Conservation (phyloP, 192 early-diverging fungal genomes). For the Podila clonocystis region DNA sequence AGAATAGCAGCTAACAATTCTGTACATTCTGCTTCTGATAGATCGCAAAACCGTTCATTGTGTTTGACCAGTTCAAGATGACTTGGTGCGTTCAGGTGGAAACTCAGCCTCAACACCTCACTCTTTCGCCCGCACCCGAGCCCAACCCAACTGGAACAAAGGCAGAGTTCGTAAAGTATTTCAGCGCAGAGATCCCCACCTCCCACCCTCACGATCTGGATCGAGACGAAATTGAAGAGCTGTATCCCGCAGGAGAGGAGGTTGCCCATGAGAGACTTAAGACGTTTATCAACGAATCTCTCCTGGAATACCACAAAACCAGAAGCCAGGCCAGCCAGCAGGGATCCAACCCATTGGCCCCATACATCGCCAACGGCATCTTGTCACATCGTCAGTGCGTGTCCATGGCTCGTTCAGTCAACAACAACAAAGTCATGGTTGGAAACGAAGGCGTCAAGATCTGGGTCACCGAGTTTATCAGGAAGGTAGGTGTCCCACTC, state of each 20-base stretch:
- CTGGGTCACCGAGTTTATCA: constrained; percentile 72
- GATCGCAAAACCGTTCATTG: constrained; percentile 21
- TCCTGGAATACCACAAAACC: constrained; percentile 53
- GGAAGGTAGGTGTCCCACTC: constrained; percentile 48
- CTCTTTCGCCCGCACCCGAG: neutral
- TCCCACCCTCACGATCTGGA: constrained; percentile 20
- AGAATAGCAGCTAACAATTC: constrained; percentile 27
- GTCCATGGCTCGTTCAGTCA: constrained; percentile 53
- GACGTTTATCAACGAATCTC: constrained; percentile 40
- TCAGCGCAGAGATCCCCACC: constrained; percentile 5
- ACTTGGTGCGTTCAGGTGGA: constrained; percentile 54
- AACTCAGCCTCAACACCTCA: constrained; percentile 17
- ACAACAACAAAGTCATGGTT: constrained; percentile 57
- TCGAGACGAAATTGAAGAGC: constrained; percentile 10
- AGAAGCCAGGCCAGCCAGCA: constrained; percentile 55
- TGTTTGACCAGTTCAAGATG: constrained; percentile 61
- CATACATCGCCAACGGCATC: constrained; percentile 64
- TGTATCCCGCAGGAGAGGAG: constrained; percentile 66
- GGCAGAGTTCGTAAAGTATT: constrained; percentile 29
- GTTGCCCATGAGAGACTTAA: constrained; percentile 54
- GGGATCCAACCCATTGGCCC: constrained; percentile 48
- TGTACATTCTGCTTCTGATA: neutral
- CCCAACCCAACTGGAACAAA: constrained; percentile 29
- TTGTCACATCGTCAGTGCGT: constrained; percentile 64
- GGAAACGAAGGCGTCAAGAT: constrained; percentile 60